Conservation (phyloP, 1,284 basidiomycete genomes). For the Rhodotorula sp. region DNA sequence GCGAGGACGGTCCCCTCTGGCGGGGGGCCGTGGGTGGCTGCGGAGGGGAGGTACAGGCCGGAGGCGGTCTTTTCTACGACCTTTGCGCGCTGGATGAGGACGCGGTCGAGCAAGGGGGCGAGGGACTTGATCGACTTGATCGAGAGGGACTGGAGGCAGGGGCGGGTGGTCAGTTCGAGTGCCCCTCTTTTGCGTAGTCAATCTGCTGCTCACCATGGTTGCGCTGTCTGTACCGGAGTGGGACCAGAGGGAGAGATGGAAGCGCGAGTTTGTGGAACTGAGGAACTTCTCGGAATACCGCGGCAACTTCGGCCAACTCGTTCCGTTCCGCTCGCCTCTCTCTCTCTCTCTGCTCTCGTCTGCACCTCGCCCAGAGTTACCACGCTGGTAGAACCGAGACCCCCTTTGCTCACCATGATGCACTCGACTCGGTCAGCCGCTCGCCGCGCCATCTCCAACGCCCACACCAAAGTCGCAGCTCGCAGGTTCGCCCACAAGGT, state of each 20-base stretch:
- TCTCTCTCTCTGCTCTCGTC: not conserved
- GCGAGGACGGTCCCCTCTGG: slow-evolving; percentile 97
- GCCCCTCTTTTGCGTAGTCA: no score
- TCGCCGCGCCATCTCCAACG: slow-evolving; percentile 16
- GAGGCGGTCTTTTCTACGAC: slow-evolving; percentile 81
- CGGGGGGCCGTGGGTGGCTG: slow-evolving; percentile 75
- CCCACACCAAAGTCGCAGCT: slow-evolving; percentile 20
- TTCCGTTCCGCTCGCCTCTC: not conserved
- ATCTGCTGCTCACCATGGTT: not conserved
- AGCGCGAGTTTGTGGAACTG: not conserved
- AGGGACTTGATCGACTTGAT: slow-evolving; percentile 93
- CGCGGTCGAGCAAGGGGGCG: slow-evolving; percentile 90
- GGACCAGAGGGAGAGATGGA: no score
- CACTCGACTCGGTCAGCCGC: slow-evolving; percentile 7
- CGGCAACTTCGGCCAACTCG: not conserved
- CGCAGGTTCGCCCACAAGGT: slow-evolving; percentile 36
- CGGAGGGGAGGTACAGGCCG: slow-evolving; percentile 90
- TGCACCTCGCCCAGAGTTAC: not conserved
- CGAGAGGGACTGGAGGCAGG: slow-evolving; percentile 57
- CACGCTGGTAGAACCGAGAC: not conserved
- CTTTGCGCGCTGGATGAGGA: slow-evolving; percentile 97
- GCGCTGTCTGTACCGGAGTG: no score
- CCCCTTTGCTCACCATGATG: slow-evolving; percentile 8
- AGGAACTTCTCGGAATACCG: not conserved
- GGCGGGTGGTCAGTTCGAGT: not conserved